Conservation (phyloP, 768 basidiomycete species). For the Fibroporia radiculosa region DNA sequence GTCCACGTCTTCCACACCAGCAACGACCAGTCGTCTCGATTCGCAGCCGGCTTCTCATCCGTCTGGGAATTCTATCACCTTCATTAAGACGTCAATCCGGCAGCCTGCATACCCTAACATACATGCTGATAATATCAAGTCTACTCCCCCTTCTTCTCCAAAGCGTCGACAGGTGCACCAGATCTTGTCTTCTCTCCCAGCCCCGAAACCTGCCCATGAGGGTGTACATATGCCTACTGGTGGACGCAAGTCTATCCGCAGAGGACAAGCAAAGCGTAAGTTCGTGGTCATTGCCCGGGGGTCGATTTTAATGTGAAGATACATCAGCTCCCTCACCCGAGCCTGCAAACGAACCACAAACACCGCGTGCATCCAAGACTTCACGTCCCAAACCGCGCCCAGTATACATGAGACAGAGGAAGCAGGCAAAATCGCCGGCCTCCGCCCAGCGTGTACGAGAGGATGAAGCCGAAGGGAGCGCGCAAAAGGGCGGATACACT, state of each 20-base stretch:
- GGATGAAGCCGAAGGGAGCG: neutral
- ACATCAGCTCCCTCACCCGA: too few relatives aligned
- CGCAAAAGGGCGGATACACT: neutral
- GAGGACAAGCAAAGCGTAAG: neutral
- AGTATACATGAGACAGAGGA: neutral
- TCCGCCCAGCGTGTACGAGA: neutral
- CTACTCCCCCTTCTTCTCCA: too few relatives aligned
- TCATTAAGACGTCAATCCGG: too few relatives aligned
- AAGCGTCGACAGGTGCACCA: too few relatives aligned
- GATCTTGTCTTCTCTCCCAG: too few relatives aligned
- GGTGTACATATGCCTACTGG: too few relatives aligned
- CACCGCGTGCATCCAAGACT: conserved; percentile 6
- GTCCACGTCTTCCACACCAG: neutral
- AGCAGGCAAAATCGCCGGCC: conserved; percentile 6
- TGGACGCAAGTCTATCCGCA: too few relatives aligned
- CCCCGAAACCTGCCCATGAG: neutral
- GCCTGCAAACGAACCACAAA: conserved; percentile 6
- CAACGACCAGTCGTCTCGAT: neutral
- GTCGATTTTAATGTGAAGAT: too few relatives aligned
- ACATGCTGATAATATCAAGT: too few relatives aligned
- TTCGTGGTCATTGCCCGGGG: too few relatives aligned
- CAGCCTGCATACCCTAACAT: too few relatives aligned
- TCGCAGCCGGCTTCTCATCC: neutral
- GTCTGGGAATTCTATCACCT: too few relatives aligned
- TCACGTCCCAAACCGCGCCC: conserved; percentile 5